Evolutionary conservation across 768 basidiomycete species (phyloP).

Genomic region (Phaffia tasmanica): DNA sequence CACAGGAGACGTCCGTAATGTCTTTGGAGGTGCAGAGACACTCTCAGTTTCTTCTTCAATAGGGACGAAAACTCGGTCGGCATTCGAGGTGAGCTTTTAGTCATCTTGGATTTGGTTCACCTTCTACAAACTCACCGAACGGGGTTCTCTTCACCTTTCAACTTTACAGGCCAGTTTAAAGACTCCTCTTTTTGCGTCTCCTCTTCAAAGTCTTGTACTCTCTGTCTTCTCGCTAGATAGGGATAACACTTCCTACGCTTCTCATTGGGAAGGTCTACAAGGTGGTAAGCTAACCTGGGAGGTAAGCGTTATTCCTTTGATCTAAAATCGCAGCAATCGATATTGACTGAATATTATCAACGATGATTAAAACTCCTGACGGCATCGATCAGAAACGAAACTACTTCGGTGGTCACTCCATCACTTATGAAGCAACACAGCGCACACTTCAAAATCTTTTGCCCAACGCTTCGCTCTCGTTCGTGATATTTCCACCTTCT

Average conservation of each 20-base stretch:
- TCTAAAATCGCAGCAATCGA: neutral
- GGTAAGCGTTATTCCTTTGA: slow-evolving; percentile 53
- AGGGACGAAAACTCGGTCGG: slow-evolving; percentile 75
- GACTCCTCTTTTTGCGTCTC: slow-evolving; percentile 40
- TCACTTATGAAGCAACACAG: slow-evolving; percentile 71
- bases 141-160: neutral
- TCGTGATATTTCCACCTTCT: slow-evolving; percentile 27
- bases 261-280: slow-evolving; percentile 35
- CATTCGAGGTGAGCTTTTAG: slow-evolving; percentile 57
- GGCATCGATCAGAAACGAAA: slow-evolving; percentile 16
- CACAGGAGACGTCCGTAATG: slow-evolving; percentile 70
- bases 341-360: no score
- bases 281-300: slow-evolving; percentile 56
- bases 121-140: neutral
- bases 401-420: slow-evolving; percentile 50
- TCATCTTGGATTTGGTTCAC: neutral
- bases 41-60: slow-evolving; percentile 69
- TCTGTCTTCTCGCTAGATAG: slow-evolving; percentile 62
- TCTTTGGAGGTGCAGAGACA: slow-evolving; percentile 82
- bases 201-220: slow-evolving; percentile 60
- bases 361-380: slow-evolving; percentile 3
- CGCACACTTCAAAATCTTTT: slow-evolving; percentile 62
- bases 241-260: slow-evolving; percentile 66
- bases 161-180: slow-evolving; percentile 35
- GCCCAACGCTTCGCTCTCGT: slow-evolving; percentile 75